Base-by-base conservation (phyloP, 1,139 yeast species). In the Meyerozyma sp. region DNA sequence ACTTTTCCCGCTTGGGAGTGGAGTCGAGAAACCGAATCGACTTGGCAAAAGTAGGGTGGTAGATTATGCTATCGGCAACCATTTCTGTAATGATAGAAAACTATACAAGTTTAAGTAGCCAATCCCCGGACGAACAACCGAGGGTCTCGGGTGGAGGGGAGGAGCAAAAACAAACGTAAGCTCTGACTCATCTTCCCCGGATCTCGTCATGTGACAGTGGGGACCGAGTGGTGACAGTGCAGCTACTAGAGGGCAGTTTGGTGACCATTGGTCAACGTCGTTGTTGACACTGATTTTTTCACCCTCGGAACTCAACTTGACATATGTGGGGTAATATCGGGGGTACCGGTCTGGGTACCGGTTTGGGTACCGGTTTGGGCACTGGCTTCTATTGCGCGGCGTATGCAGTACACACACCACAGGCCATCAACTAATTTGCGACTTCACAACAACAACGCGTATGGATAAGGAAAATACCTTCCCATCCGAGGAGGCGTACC, bases 1-100 rank as follows among this genome's bases (percentile, higher is more conserved):
- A 62, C 70, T 91, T 91, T 62, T 91, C 97, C 54, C 94, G 49
- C 61, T 70, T 73, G 30, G 84, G 83, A 13, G 86, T 73, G 40
- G 79, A 68, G 57, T 85, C 90, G 54, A 84, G 68, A 59, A 82
- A 83, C 58, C 71, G 77, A 59, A 86, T 71, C 34, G 84, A 62
- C 55, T 82, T 84, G 47, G 75, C 66, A 46, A 84, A 67, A 3
- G 87, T 72, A 18, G 96, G 96, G 63, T 89, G 96, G 62, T 84
- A 82, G 42, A 82, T 70, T 38, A 84, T 56, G 16, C 84, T 66
- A 61, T 84, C 89, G 49, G 73, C 81, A 48, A 82, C 87, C 88
- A 83, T 82, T 51, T 39, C 52, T 11, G 16, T n/a, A 8, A 13
- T 8, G 1, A n/a, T 8, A 14, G 16, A 30, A 4, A 16, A 13